A percentile compares a stretch with the other conserved stretches of the same genome.
These are phyloP conservation scores for Trypanosoma lewisi DNA, from an alignment of 208 protist genomes.

Conservation along the genomic window DNA sequence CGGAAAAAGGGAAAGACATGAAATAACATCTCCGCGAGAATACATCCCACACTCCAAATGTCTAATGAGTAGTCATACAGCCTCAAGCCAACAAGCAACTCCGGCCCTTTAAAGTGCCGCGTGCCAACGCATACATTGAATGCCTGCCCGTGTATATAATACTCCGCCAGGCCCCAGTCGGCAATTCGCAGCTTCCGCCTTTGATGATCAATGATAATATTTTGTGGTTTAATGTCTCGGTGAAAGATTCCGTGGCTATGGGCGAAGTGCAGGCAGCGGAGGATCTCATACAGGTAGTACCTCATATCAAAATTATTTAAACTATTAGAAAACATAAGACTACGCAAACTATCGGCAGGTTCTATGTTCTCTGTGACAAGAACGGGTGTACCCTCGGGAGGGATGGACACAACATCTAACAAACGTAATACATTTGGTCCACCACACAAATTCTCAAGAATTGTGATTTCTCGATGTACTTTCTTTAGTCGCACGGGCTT, in stretches of 20 bases:
- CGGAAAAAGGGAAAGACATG: constrained; percentile 98
- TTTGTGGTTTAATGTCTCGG: constrained; percentile 99
- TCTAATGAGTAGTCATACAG: constrained; percentile 99
- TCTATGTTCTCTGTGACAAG: constrained; percentile 99
- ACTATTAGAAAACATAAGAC: constrained; percentile 90
- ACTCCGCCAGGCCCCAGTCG: constrained; percentile 99
- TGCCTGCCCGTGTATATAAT: constrained; percentile 97
- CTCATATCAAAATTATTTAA: constrained; percentile 98
- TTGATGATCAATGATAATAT: constrained; percentile 99
- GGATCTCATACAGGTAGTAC: constrained; percentile 98
- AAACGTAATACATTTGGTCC: constrained; percentile 98
- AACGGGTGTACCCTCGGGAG: constrained; percentile 92
- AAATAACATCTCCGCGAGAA: constrained; percentile 99
- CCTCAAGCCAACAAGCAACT: constrained; percentile 97
- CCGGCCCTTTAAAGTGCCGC: constrained; percentile 98
- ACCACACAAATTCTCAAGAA: constrained; percentile 97
- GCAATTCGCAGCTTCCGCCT: constrained; percentile 95
- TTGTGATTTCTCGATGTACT: constrained; percentile 98
- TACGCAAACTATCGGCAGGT: constrained; percentile 94
- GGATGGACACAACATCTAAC: constrained; percentile 97
- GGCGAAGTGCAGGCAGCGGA: constrained; percentile 94
- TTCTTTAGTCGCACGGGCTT: constrained; percentile 99
- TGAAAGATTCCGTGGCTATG: constrained; percentile 99
- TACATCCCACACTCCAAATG: constrained; percentile 99
- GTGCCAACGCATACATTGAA: constrained; percentile 99